These are phyloP conservation scores for Poterioochromonas sp. DNA, from an alignment of 352 stramenopile species.

Conservation along the genomic window DNA sequence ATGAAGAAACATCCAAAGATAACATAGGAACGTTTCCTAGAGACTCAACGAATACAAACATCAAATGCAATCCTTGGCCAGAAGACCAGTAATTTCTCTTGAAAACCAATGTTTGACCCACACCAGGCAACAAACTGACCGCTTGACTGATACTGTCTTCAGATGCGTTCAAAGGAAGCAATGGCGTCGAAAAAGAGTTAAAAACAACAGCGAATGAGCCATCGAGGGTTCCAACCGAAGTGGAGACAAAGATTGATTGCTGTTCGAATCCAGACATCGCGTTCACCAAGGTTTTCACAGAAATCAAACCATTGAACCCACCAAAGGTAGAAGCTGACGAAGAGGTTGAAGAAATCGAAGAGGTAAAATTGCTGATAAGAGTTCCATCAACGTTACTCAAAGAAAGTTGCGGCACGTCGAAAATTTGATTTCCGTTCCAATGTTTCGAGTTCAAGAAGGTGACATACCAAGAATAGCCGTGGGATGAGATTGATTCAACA, in stretches of 20 bases:
- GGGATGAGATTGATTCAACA: background rate
- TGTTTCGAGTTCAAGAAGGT: slow-evolving; percentile 45
- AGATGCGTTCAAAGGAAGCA: slow-evolving; percentile 47
- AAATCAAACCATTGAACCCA: slow-evolving; percentile 63
- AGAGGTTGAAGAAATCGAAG: slow-evolving; percentile 43
- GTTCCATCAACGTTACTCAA: slow-evolving; percentile 61
- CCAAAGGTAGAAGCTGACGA: slow-evolving; percentile 49
- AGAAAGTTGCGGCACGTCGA: slow-evolving; percentile 48
- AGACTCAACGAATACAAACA: slow-evolving; percentile 47
- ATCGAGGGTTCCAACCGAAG: slow-evolving; percentile 52
- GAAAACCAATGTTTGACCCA: slow-evolving; percentile 44
- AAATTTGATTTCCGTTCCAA: slow-evolving; percentile 36
- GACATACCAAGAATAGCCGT: slow-evolving; percentile 55
- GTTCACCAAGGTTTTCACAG: slow-evolving; percentile 63
- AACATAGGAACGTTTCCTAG: slow-evolving; percentile 50
- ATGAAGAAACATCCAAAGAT: slow-evolving; percentile 43
- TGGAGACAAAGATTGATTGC: slow-evolving; percentile 64
- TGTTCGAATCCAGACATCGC: slow-evolving; percentile 80
- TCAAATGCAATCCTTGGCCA: background rate
- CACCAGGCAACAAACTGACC: slow-evolving; percentile 49
- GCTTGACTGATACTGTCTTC: slow-evolving; percentile 51
- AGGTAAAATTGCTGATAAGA: slow-evolving; percentile 47
- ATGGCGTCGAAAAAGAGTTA: slow-evolving; percentile 45
- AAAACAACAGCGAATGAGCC: slow-evolving; percentile 75
- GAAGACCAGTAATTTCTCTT: background rate